Percentiles rank a stretch among this genome's conserved stretches.
phyloP scores from a whole-genome alignment of 768 basidiomycete species.

The Russula foetens region DNA sequence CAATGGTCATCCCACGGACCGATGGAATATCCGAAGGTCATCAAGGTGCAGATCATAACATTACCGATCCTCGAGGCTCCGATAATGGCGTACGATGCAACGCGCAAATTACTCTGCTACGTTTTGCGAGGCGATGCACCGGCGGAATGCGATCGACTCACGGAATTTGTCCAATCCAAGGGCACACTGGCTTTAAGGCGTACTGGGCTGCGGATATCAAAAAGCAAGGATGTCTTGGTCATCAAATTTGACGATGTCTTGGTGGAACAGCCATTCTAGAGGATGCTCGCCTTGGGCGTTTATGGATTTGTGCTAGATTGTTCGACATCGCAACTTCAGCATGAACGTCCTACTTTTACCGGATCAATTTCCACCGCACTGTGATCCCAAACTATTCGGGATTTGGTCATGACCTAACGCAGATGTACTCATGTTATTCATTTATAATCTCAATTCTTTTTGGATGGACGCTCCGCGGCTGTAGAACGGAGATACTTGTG shows the following conservation, averaged over 20 bases:
- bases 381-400: too few species aligned
- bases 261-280: conserved; percentile 48
- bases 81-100: conserved; percentile 44
- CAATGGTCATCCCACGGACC: too few species aligned
- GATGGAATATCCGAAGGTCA: conserved; percentile 31
- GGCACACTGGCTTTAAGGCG: conserved; percentile 40
- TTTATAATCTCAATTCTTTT: too few species aligned
- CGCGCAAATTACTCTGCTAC: conserved; percentile 43
- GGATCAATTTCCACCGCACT: too few species aligned
- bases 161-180: conserved; percentile 32
- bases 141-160: conserved; percentile 35
- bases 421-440: too few species aligned
- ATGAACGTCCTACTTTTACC: too few species aligned
- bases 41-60: conserved; percentile 46
- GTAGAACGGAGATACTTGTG: too few species aligned
- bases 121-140: conserved; percentile 29
- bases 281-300: too few species aligned
- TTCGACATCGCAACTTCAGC: too few species aligned
- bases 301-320: too few species aligned
- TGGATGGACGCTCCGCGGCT: too few species aligned
- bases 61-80: not conserved
- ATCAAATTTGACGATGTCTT: conserved; percentile 45
- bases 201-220: conserved; percentile 49
- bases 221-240: conserved; percentile 37
- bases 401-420: too few species aligned